These are phyloP conservation scores for Phytophthora tubulina DNA, from an alignment of 352 stramenopile species.

Conservation along the genomic window DNA sequence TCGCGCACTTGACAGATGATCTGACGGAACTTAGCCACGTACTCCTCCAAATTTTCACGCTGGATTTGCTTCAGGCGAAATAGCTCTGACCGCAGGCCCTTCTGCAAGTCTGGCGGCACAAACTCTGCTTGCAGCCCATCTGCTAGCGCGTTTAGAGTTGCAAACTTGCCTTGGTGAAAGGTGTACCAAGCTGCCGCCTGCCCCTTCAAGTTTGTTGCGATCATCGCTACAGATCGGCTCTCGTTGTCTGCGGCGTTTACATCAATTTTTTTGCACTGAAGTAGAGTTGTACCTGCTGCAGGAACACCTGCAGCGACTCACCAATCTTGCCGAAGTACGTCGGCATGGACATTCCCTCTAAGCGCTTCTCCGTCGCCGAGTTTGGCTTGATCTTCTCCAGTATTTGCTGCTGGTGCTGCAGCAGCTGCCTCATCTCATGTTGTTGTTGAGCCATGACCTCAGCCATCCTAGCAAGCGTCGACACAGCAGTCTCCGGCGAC, in stretches of 20 bases:
- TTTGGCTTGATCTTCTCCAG: too few relatives aligned
- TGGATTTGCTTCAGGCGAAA: conserved; percentile 10
- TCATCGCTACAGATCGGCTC: conserved; percentile 3
- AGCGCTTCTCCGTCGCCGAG: conserved; percentile 14
- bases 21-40: conserved; percentile 15
- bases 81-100: conserved; percentile 8
- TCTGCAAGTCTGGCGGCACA: conserved; percentile 16
- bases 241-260: conserved; percentile 7
- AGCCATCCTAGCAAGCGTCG: conserved; percentile 8
- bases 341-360: conserved; percentile 15
- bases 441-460: conserved; percentile 3
- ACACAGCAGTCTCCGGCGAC: background rate
- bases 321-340: conserved; percentile 13
- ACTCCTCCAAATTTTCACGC: conserved; percentile 9
- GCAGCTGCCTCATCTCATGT: conserved; percentile 8
- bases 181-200: conserved; percentile 16
- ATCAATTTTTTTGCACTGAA: conserved; percentile 23
- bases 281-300: conserved; percentile 10
- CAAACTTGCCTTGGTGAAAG: conserved; percentile 15
- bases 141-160: conserved; percentile 3
- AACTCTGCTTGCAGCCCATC: conserved; percentile 9
- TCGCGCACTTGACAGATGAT: conserved; percentile 17
- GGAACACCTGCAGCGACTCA: conserved; percentile 16
- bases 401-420: conserved; percentile 13
- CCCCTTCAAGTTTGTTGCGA: conserved; percentile 12